These are phyloP conservation scores for Umbilicaria muhlenbergii DNA, from an alignment of 495 filamentous ascomycete species.

Conservation along the genomic window DNA sequence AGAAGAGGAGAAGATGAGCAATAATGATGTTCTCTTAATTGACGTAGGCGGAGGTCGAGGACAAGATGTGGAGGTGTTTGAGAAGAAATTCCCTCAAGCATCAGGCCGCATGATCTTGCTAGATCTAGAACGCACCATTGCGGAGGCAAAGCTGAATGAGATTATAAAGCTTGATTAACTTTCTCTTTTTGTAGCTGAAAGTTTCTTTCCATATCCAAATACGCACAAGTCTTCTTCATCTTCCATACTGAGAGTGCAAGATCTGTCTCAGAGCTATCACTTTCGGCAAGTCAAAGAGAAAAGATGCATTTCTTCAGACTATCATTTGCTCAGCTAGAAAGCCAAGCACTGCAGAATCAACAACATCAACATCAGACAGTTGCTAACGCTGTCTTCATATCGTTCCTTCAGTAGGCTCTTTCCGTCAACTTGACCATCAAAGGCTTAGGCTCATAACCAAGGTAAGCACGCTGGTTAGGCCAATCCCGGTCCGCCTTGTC, in stretches of 20 bases:
- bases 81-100: conserved; percentile 11
- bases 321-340: no score
- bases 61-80: conserved; percentile 21
- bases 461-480: conserved; percentile 6
- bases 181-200: no score
- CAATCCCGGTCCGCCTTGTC: conserved; percentile 2
- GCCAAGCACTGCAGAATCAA: no score
- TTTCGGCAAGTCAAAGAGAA: no score
- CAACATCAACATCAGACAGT: no score
- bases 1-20: not conserved
- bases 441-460: conserved; percentile 3
- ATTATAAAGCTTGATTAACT: no score
- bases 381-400: no score
- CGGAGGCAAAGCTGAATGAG: not conserved
- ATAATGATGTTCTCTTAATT: conserved; percentile 20
- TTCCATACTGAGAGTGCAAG: no score
- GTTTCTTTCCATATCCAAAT: no score
- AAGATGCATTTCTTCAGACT: no score
- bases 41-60: conserved; percentile 27
- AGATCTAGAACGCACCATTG: conserved; percentile 21
- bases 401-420: not conserved
- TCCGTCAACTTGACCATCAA: conserved; percentile 3
- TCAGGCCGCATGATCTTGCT: conserved; percentile 23
- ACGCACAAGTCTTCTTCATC: no score
- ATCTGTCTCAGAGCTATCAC: no score